These are phyloP conservation scores for Dactylonectria estremocensis DNA, from an alignment of 2,329 filamentous ascomycete species.

Conservation along the genomic window DNA sequence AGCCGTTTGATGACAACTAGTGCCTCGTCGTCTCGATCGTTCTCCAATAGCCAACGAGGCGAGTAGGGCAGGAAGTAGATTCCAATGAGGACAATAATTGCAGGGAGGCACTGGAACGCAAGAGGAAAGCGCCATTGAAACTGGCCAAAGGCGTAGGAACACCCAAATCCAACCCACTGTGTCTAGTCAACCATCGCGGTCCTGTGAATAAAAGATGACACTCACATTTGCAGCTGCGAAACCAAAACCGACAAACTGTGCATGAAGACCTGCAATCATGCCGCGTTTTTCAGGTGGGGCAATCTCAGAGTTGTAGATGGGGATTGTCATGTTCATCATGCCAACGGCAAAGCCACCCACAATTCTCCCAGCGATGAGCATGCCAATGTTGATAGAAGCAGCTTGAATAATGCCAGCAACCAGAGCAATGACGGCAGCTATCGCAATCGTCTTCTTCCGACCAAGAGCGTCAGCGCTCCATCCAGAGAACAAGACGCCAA, in stretches of 20 bases:
- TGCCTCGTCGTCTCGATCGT: constrained; percentile 17
- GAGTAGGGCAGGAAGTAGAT: constrained; percentile 10
- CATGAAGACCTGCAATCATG: constrained; percentile 23
- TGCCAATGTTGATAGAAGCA: constrained; percentile 1
- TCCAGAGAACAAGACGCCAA: constrained; percentile 13
- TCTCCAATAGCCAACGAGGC: constrained; percentile 11
- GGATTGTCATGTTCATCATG: constrained; percentile 23
- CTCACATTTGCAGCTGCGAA: neutral
- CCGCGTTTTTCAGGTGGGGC: constrained; percentile 15
- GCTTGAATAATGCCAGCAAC: constrained; percentile 6
- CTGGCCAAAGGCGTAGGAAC: neutral
- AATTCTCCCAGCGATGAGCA: constrained; percentile 22
- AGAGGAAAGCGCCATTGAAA: constrained; percentile 21
- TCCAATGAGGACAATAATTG: no score
- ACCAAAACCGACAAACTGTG: constrained; percentile 22
- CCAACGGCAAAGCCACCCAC: constrained; percentile 25
- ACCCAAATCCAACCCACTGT: constrained; percentile 20
- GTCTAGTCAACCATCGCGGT: no score
- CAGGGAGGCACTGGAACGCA: constrained; percentile 10
- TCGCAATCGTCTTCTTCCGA: neutral
- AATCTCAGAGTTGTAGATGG: constrained; percentile 31
- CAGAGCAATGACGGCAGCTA: constrained; percentile 2
- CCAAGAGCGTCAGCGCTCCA: constrained; percentile 19
- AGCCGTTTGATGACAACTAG: constrained; percentile 12
- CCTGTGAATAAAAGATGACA: no score